These are phyloP conservation scores for Globisporangium nunn DNA, from an alignment of 352 stramenopile genomes.

Conservation along the genomic window DNA sequence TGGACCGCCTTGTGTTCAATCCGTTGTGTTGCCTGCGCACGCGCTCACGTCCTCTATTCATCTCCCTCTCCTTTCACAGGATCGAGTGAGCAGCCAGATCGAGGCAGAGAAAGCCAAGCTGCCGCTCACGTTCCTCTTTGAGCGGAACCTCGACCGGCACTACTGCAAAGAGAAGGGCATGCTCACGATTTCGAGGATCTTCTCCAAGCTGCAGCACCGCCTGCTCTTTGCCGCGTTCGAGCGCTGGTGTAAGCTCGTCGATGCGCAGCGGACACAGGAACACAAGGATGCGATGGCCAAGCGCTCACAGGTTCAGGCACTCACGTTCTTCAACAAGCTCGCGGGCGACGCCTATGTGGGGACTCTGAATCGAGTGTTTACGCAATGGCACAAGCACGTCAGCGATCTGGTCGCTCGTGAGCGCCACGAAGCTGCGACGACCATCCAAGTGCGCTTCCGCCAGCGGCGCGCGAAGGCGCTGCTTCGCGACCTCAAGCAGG, in stretches of 20 bases:
- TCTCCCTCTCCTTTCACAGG: slow-evolving; percentile 6
- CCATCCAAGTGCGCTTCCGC: slow-evolving; percentile 40
- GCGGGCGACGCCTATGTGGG: slow-evolving; percentile 49
- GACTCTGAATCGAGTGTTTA: slow-evolving; percentile 28
- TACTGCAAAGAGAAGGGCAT: slow-evolving; percentile 57
- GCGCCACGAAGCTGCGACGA: slow-evolving; percentile 21
- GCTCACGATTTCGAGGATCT: slow-evolving; percentile 49
- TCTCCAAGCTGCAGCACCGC: slow-evolving; percentile 58
- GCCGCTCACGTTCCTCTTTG: slow-evolving; percentile 68
- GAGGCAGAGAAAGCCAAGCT: slow-evolving; percentile 46
- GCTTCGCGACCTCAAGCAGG: slow-evolving; percentile 27
- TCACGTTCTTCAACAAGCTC: slow-evolving; percentile 48
- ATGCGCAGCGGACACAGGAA: slow-evolving; percentile 14
- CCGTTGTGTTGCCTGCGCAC: not conserved
- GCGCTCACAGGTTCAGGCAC: slow-evolving; percentile 23
- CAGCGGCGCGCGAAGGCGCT: slow-evolving; percentile 28
- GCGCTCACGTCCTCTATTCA: not conserved
- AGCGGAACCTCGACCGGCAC: slow-evolving; percentile 47
- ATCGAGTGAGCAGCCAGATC: slow-evolving; percentile 32
- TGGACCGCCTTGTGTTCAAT: not conserved
- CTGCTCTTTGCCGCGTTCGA: slow-evolving; percentile 37
- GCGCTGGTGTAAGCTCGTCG: slow-evolving; percentile 27
- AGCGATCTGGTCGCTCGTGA: slow-evolving; percentile 15
- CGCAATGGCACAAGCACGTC: slow-evolving; percentile 20
- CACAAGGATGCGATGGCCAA: slow-evolving; percentile 21